A percentile compares a stretch with the other conserved stretches of the same genome.
Evolutionary conservation across 2,329 filamentous ascomycete species (phyloP).

Genomic region (Rhexocercosporidium sp.): DNA sequence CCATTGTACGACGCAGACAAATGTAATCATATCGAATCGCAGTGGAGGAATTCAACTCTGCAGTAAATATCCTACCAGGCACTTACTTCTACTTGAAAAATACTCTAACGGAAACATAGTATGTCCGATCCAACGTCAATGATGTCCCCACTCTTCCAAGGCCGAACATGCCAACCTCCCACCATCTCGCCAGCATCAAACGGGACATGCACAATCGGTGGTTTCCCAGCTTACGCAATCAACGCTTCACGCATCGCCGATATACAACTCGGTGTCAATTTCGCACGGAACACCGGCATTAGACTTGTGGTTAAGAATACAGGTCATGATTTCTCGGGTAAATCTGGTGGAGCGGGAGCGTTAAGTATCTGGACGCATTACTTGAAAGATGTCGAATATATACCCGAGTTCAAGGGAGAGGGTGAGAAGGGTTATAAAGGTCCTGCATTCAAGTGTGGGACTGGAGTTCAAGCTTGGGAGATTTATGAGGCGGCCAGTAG

Average conservation of each 20-base stretch:
- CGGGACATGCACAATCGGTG: conserved; percentile 25
- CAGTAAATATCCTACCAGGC: conserved; percentile 6
- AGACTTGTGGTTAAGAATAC: conserved; percentile 49
- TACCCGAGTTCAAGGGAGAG: conserved; percentile 37
- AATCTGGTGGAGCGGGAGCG: conserved; percentile 43
- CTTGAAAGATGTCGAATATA: conserved; percentile 49
- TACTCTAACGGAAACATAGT: conserved; percentile 27
- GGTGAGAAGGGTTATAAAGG: conserved; percentile 42
- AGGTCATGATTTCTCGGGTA: conserved; percentile 53
- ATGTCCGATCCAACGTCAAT: conserved; percentile 48
- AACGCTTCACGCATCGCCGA: conserved; percentile 28
- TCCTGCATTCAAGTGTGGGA: conserved; percentile 45
- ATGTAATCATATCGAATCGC: not conserved
- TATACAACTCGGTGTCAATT: conserved; percentile 39
- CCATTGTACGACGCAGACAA: not conserved
- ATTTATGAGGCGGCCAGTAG: conserved; percentile 49
- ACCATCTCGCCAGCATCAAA: not conserved
- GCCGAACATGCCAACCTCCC: conserved; percentile 41
- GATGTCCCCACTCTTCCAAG: conserved; percentile 56
- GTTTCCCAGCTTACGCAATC: conserved; percentile 36
- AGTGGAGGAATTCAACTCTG: conserved; percentile 9
- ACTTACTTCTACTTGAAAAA: too few species aligned
- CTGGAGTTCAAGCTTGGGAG: conserved; percentile 50
- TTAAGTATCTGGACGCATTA: conserved; percentile 56
- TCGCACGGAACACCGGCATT: conserved; percentile 42